Percentiles rank a stretch among this genome's conserved stretches.
Conservation (phyloP, 768 basidiomycete species). For the Thelephora ganbajun region DNA sequence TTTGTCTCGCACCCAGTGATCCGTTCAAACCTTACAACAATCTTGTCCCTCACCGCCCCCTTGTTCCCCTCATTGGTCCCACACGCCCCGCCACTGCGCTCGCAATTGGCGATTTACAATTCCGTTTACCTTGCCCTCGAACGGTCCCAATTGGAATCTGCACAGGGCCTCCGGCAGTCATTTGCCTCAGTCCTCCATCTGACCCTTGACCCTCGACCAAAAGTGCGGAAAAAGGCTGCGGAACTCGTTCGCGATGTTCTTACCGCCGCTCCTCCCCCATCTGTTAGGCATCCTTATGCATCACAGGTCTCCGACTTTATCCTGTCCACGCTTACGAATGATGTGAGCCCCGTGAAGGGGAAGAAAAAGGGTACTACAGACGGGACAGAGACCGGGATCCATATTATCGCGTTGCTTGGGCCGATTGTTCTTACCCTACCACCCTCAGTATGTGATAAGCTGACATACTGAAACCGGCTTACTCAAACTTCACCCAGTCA, state of each 20-base stretch:
- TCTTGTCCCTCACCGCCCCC: conserved; percentile 64
- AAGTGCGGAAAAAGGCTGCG: conserved; percentile 84
- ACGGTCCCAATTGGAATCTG: conserved; percentile 46
- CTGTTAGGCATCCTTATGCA: conserved; percentile 74
- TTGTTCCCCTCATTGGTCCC: conserved; percentile 53
- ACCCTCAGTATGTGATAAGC: conserved; percentile 40
- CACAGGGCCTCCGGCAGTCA: conserved; percentile 54
- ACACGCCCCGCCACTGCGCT: conserved; percentile 73
- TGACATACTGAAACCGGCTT: background rate
- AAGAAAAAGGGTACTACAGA: conserved; percentile 44
- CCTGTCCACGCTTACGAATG: conserved; percentile 41
- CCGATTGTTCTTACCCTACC: conserved; percentile 50
- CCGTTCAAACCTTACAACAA: conserved; percentile 54
- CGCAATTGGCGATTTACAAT: conserved; percentile 69
- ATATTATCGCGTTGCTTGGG: conserved; percentile 59
- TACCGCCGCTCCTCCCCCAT: conserved; percentile 61
- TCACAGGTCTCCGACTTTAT: conserved; percentile 73
- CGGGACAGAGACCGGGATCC: conserved; percentile 62
- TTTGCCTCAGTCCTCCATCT: conserved; percentile 79
- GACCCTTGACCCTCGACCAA: conserved; percentile 79
- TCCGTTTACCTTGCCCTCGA: conserved; percentile 59
- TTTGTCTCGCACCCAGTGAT: conserved; percentile 74
- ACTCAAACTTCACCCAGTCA: conserved; percentile 31
- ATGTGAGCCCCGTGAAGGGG: conserved; percentile 44
- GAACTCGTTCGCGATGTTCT: conserved; percentile 76